Percentiles rank a stretch among this genome's conserved stretches.
Conservation (phyloP, 805 yeast species). For the Suhomyces faveliae region DNA sequence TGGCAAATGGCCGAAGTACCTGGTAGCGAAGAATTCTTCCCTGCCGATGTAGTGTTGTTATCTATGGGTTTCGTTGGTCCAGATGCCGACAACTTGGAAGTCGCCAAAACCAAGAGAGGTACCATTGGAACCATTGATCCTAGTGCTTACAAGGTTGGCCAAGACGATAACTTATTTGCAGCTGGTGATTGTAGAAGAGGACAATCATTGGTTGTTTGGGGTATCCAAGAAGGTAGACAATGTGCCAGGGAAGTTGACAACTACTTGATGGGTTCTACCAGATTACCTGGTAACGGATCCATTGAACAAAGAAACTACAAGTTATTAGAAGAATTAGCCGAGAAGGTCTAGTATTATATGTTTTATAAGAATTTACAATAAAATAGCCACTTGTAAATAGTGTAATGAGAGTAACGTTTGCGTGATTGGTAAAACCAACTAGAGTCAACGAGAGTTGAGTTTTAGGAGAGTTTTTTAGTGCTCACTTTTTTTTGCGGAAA, state of each 20-base stretch:
- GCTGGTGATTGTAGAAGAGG: conserved; percentile 99
- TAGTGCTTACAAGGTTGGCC: conserved; percentile 62
- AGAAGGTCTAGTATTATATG: conserved; percentile 54
- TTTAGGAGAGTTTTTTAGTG: no score
- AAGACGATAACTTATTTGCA: conserved; percentile 71
- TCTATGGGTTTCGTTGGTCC: conserved; percentile 99
- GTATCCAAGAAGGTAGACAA: conserved; percentile 98
- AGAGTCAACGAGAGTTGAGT: no score
- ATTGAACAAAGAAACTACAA: conserved; percentile 82
- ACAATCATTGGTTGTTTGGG: conserved; percentile 97
- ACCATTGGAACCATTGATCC: conserved; percentile 67
- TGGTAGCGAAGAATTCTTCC: conserved; percentile 89
- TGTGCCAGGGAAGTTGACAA: conserved; percentile 93
- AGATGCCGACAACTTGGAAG: conserved; percentile 72
- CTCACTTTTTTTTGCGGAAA: no score
- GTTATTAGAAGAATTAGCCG: conserved; percentile 73
- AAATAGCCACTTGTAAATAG: not conserved
- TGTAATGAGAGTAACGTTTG: not conserved
- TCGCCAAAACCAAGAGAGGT: conserved; percentile 77
- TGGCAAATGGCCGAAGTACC: conserved; percentile 99
- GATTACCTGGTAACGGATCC: conserved; percentile 92
- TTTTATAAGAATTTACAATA: no score
- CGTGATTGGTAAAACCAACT: no score
- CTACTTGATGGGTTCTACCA: conserved; percentile 71
- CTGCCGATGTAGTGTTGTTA: conserved; percentile 88